Evolutionary conservation across 257 asterid genomes (phyloP).

Genomic region (Euphrasia confusa): DNA sequence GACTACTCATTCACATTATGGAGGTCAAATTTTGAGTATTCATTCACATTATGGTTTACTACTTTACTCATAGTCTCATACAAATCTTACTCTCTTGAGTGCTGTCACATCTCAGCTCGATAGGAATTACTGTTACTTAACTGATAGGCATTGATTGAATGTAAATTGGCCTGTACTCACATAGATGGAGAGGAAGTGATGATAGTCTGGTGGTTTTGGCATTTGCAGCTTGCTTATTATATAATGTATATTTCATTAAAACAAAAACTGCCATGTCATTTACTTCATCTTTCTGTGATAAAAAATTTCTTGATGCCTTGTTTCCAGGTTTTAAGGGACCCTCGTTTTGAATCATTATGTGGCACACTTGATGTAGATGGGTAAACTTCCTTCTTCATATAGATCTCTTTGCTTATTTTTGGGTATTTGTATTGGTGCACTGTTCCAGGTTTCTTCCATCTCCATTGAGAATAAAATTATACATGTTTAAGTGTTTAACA

Average conservation of each 20-base stretch:
- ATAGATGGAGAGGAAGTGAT: neutral
- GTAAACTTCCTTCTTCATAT: conserved; percentile 33
- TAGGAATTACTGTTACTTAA: neutral
- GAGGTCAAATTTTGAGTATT: too few species aligned
- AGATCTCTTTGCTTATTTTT: neutral
- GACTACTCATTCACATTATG: too few species aligned
- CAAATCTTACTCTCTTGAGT: too few species aligned
- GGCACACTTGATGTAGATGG: conserved; percentile 69
- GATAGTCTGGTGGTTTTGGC: conserved; percentile 1
- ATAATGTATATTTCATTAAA: neutral
- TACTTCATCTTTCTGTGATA: conserved; percentile 10
- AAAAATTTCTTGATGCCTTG: conserved; percentile 9
- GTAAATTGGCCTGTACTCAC: neutral
- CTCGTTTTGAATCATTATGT: conserved; percentile 89
- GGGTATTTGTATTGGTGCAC: neutral
- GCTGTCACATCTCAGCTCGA: neutral
- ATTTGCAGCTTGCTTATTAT: conserved; percentile 9
- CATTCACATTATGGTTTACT: too few species aligned
- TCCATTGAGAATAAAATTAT: neutral
- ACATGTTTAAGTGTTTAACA: neutral
- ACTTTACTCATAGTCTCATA: too few species aligned
- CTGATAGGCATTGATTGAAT: neutral
- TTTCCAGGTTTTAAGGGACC: conserved; percentile 73
- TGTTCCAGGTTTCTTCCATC: too few species aligned
- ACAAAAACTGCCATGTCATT: neutral